Percentiles rank a stretch among this genome's conserved stretches.
These are phyloP conservation scores for Tricladium varicosporioides DNA, from an alignment of 2,329 filamentous ascomycete species.

Conservation along the genomic window DNA sequence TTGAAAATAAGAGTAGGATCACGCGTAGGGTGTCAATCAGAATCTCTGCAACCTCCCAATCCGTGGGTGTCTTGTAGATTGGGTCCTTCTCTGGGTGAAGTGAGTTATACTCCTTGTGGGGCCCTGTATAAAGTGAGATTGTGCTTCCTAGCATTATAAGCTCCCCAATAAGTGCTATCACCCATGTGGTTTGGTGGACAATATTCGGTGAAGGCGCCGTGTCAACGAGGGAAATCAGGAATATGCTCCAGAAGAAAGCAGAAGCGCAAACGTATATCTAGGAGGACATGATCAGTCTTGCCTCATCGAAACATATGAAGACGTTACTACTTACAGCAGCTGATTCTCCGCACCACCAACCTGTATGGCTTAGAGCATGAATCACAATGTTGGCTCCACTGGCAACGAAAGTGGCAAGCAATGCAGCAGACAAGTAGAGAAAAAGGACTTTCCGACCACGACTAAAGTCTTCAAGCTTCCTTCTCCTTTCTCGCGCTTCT, in stretches of 20 bases:
- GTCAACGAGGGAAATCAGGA: conserved; percentile 84
- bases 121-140: conserved; percentile 63
- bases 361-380: conserved; percentile 66
- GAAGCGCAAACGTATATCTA: conserved; percentile 84
- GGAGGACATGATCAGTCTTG: neutral
- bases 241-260: conserved; percentile 82
- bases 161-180: conserved; percentile 70
- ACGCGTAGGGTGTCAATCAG: conserved; percentile 67
- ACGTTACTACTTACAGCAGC: conserved; percentile 59
- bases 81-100: conserved; percentile 39
- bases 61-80: conserved; percentile 37
- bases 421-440: conserved; percentile 67
- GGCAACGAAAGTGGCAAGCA: conserved; percentile 72
- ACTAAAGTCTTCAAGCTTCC: conserved; percentile 53
- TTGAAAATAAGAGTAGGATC: conserved; percentile 53
- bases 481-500: conserved; percentile 42
- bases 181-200: conserved; percentile 80
- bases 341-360: conserved; percentile 82
- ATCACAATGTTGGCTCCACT: conserved; percentile 72
- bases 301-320: no score
- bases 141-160: conserved; percentile 67
- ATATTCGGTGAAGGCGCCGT: conserved; percentile 76
- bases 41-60: conserved; percentile 66
- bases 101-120: conserved; percentile 57
- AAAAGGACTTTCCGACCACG: conserved; percentile 69